These are phyloP conservation scores for Trichoderma brevicompactum DNA, from an alignment of 2,329 filamentous ascomycete species.

Conservation along the genomic window DNA sequence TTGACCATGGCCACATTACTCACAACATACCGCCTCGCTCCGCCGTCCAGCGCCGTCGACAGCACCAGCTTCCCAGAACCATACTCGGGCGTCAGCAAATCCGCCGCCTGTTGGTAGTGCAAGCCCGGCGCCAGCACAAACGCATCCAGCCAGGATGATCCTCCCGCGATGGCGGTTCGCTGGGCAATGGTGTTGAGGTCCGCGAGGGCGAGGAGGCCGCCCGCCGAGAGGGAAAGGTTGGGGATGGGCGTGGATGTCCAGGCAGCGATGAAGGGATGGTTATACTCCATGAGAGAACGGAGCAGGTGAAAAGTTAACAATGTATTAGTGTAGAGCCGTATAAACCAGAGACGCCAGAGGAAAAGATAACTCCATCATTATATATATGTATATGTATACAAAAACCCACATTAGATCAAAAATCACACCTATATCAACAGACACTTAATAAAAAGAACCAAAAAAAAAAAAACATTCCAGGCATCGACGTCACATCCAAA, in stretches of 20 bases:
- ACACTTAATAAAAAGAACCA: neutral
- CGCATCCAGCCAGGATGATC: constrained; percentile 59
- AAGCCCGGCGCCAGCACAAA: constrained; percentile 63
- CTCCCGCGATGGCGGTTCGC: constrained; percentile 60
- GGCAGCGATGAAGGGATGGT: constrained; percentile 41
- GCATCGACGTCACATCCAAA: constrained; percentile 4
- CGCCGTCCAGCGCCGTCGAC: constrained; percentile 40
- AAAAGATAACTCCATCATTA: neutral
- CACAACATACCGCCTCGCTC: constrained; percentile 43
- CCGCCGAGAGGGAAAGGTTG: constrained; percentile 51
- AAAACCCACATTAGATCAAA: neutral
- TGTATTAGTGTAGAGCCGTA: neutral
- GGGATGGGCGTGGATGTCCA: constrained; percentile 54
- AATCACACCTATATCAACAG: neutral
- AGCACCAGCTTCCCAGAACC: constrained; percentile 26
- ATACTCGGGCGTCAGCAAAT: constrained; percentile 51
- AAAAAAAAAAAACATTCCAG: neutral
- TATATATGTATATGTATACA: neutral
- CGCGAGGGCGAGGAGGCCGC: constrained; percentile 62
- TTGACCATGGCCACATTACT: constrained; percentile 58
- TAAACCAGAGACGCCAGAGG: neutral
- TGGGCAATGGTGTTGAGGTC: constrained; percentile 61
- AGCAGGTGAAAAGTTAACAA: neutral
- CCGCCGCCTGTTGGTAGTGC: constrained; percentile 63
- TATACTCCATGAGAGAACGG: neutral